Percentiles rank a stretch among this genome's conserved stretches.
phyloP scores from a whole-genome alignment of 768 basidiomycete genomes.

The Mycena albidolilacea region DNA sequence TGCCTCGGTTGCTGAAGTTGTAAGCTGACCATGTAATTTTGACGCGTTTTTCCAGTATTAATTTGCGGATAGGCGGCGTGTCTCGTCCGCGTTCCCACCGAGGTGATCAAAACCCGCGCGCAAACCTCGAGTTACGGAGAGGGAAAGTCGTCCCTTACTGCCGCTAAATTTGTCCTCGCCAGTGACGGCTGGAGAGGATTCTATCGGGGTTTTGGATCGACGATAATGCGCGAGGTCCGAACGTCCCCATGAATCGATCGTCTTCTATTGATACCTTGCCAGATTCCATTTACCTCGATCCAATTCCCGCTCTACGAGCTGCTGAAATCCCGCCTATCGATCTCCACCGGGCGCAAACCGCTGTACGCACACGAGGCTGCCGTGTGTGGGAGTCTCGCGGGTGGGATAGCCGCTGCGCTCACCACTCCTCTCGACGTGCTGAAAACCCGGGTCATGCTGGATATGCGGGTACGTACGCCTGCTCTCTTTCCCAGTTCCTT shows the following conservation, averaged over 20 bases:
- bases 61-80: constrained; percentile 77
- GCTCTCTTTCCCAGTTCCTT: neutral
- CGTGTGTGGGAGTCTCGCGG: constrained; percentile 91
- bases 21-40: constrained; percentile 46
- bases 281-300: constrained; percentile 80
- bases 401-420: constrained; percentile 88
- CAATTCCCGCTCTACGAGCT: constrained; percentile 87
- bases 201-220: constrained; percentile 90
- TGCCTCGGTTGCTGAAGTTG: constrained; percentile 75
- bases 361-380: constrained; percentile 85
- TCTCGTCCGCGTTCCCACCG: constrained; percentile 94
- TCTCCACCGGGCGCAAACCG: constrained; percentile 64
- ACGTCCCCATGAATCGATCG: constrained; percentile 39
- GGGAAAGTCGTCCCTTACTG: constrained; percentile 71
- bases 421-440: constrained; percentile 98
- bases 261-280: constrained; percentile 42
- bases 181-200: constrained; percentile 84
- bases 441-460: constrained; percentile 98
- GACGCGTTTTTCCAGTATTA: constrained; percentile 22
- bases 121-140: constrained; percentile 86
- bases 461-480: constrained; percentile 73
- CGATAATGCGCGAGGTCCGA: constrained; percentile 76
- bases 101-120: constrained; percentile 94
- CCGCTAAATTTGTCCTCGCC: constrained; percentile 68
- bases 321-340: constrained; percentile 69